Evolutionary conservation across 2,329 filamentous ascomycete species (phyloP), one percentile per base, ranked within the genome.

Genomic region (Scedosporium minutisporum): DNA sequence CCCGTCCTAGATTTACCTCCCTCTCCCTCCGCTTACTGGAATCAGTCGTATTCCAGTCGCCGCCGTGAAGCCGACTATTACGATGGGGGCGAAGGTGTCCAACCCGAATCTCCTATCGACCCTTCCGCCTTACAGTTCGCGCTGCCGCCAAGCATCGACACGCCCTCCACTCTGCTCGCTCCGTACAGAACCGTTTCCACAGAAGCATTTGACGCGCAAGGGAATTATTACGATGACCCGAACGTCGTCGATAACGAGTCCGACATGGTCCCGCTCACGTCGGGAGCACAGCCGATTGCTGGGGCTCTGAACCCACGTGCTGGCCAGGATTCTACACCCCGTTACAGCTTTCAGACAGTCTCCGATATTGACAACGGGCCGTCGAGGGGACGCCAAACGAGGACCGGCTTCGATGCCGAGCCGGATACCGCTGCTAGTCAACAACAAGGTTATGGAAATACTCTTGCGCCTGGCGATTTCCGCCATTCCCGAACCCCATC

Each of bases 401-500:
- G 57, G 23, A 41, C n/a, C 7, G 48, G 61, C 23, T 27, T 58
- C 14, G 60, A 71, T 3, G 76, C 76, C 44, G 77, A 78, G 46
- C 76, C 76, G 61, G 21, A 76, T 81, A 63, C n/a, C 59, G 14
- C 41, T 27, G 23, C 21, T 18, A 41, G 2, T 23, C 42, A 27
- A 44, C 42, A 53, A n/a, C 61, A 48, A 16, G 57, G 61, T 66
- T 84, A 85, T 71, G 84, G 87, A 62, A 77, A 76, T 70, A 84
- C 76, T 67, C 79, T 84, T 63, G 76, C 75, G 29, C 84, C 85
- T 6, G 77, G 75, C 21, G 80, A 79, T 25, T 73, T 76, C 64
- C 78, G 80, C 61, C 77, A 82, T 55, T 88, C 88, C 53, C 78
- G 87, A 46, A 86, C 87, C 1, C 79, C 84, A 2, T 87, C 87